A percentile compares a stretch with the other conserved stretches of the same genome.
Conservation (phyloP, 352 stramenopile species). For the Pythium monospermum region DNA sequence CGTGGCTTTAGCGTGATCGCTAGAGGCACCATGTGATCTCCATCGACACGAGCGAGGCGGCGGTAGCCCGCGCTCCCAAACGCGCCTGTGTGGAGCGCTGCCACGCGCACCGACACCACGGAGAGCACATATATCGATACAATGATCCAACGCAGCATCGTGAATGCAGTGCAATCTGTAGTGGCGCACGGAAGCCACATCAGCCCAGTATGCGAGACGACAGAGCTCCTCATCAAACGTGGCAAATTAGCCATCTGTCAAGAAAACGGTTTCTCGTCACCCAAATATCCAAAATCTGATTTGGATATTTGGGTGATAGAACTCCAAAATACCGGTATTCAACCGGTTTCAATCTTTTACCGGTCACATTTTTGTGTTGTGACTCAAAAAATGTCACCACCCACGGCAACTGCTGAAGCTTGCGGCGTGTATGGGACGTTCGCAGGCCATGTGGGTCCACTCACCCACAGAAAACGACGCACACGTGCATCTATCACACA, state of each 20-base stretch:
- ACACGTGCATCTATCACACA: neutral
- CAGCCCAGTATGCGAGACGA: too few relatives aligned
- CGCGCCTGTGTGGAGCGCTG: slow-evolving; percentile 8
- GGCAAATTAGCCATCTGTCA: neutral
- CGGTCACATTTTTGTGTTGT: too few relatives aligned
- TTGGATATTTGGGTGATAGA: neutral
- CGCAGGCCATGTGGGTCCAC: too few relatives aligned
- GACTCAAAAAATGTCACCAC: too few relatives aligned
- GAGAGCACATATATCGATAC: too few relatives aligned
- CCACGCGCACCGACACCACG: neutral
- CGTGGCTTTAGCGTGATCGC: slow-evolving; percentile 40
- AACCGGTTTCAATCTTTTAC: too few relatives aligned
- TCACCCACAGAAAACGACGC: neutral
- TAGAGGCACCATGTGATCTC: slow-evolving; percentile 39
- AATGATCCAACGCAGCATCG: too few relatives aligned
- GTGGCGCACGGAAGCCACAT: neutral
- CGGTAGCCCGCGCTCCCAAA: slow-evolving; percentile 15
- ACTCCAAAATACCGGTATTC: too few relatives aligned
- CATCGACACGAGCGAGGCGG: slow-evolving; percentile 2
- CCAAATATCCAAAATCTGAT: neutral
- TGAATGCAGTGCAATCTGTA: too few relatives aligned
- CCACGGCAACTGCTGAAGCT: too few relatives aligned
- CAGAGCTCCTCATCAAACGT: neutral
- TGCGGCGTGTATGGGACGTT: slow-evolving; percentile 8
- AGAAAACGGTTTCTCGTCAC: neutral